Evolutionary conservation across 2,329 filamentous ascomycete genomes (phyloP).

Genomic region (Neonectria sp.): DNA sequence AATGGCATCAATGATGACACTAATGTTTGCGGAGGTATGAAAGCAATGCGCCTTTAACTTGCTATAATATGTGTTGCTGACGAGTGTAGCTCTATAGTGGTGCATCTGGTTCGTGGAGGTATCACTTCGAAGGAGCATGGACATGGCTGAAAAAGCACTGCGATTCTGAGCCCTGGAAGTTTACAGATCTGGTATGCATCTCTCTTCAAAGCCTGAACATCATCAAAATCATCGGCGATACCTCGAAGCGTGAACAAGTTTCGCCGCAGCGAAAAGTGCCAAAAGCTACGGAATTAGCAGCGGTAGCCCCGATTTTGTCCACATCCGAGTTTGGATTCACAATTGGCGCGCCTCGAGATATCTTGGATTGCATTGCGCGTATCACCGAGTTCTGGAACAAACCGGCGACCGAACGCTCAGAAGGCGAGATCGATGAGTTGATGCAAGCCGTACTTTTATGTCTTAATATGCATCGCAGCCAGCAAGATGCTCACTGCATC

Average conservation of each 20-base stretch:
- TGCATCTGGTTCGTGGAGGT: slow-evolving; percentile 13
- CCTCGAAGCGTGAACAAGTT: slow-evolving; percentile 2
- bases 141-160: neutral
- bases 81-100: slow-evolving; percentile 3
- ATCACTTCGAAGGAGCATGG: slow-evolving; percentile 22
- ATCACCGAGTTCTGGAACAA: slow-evolving; percentile 12
- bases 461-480: neutral
- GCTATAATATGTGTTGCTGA: neutral
- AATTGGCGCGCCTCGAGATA: slow-evolving; percentile 11
- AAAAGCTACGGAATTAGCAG: neutral
- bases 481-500: neutral
- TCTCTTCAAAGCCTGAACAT: slow-evolving; percentile 20
- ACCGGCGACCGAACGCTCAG: neutral
- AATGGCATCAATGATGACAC: slow-evolving; percentile 22
- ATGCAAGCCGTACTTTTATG: neutral
- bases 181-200: neutral
- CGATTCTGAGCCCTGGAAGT: slow-evolving; percentile 7
- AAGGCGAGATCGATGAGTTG: neutral
- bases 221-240: slow-evolving; percentile 17
- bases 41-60: neutral
- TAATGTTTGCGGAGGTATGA: slow-evolving; percentile 23
- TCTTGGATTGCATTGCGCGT: slow-evolving; percentile 17
- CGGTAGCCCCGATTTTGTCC: neutral
- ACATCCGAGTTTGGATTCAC: slow-evolving; percentile 17
- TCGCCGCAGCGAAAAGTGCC: neutral